These are phyloP conservation scores for Endocladia muricata DNA, from an alignment of 31 red algal species.

Conservation along the genomic window DNA sequence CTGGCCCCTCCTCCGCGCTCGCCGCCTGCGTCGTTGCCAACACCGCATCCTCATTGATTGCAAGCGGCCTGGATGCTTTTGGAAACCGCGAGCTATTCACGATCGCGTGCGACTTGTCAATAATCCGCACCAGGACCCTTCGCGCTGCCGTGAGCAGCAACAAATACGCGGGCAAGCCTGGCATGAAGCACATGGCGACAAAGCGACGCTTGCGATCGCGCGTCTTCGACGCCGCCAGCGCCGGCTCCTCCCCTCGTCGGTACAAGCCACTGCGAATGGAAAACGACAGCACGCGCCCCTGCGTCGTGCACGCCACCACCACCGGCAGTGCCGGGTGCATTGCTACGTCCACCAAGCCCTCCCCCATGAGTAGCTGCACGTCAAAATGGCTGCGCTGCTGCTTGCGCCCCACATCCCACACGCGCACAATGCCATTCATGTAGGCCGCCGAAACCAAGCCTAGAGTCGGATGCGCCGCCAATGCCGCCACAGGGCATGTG, in stretches of 20 bases:
- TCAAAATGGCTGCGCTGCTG: constrained; percentile 44
- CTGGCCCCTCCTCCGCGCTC: neutral
- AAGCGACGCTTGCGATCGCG: constrained; percentile 38
- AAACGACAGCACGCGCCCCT: constrained; percentile 45
- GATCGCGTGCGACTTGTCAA: constrained; percentile 22
- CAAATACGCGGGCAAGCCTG: constrained; percentile 18
- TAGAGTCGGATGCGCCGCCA: constrained; percentile 18
- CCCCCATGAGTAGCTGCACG: constrained; percentile 43
- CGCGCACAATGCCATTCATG: constrained; percentile 52
- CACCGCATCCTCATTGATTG: neutral
- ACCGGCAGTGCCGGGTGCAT: constrained; percentile 34
- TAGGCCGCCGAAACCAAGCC: constrained; percentile 46
- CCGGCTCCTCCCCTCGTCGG: constrained; percentile 20
- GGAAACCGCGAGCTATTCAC: constrained; percentile 31
- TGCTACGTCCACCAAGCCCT: constrained; percentile 35
- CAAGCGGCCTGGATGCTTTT: constrained; percentile 29
- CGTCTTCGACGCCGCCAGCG: constrained; percentile 15
- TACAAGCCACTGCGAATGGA: constrained; percentile 4
- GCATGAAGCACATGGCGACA: constrained; percentile 46
- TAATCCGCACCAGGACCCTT: constrained; percentile 35
- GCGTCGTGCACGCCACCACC: constrained; percentile 28
- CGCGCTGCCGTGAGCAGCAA: constrained; percentile 38
- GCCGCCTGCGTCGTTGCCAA: neutral
- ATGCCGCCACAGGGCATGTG: constrained; percentile 33
- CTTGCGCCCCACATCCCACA: constrained; percentile 46